These are phyloP conservation scores for Blastocystis sp. DNA, from an alignment of 352 stramenopile genomes.

Conservation along the genomic window DNA sequence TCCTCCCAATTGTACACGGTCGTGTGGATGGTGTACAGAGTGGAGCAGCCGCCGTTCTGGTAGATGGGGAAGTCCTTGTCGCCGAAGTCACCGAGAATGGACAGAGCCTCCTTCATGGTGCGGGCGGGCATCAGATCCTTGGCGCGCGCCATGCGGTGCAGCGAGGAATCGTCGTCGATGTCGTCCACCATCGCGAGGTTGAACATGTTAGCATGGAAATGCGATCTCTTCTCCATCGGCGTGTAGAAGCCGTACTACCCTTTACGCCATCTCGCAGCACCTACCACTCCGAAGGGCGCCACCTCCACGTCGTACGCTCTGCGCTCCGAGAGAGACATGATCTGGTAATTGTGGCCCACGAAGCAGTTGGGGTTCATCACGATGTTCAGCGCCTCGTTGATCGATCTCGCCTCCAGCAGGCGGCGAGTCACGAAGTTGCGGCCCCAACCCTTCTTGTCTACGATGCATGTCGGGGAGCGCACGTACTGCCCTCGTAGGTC, in stretches of 20 bases:
- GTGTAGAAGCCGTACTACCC: conserved; percentile 46
- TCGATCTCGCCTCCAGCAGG: conserved; percentile 45
- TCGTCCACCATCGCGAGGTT: conserved; percentile 59
- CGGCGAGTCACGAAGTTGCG: conserved; percentile 59
- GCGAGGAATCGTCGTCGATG: conserved; percentile 40
- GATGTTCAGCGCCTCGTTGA: conserved; percentile 35
- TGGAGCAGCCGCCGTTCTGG: conserved; percentile 56
- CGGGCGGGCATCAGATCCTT: conserved; percentile 51
- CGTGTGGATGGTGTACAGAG: conserved; percentile 60
- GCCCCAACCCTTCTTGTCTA: conserved; percentile 57
- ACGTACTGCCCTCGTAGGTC: neutral
- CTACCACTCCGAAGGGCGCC: conserved; percentile 51
- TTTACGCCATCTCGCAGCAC: neutral
- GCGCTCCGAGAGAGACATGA: conserved; percentile 42
- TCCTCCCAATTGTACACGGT: conserved; percentile 35
- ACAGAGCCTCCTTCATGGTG: conserved; percentile 12
- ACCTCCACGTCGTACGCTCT: conserved; percentile 56
- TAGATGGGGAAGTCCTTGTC: conserved; percentile 66
- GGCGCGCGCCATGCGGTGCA: conserved; percentile 31
- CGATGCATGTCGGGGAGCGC: neutral
- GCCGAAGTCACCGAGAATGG: conserved; percentile 46
- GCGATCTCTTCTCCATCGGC: conserved; percentile 30
- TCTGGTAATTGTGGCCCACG: conserved; percentile 66
- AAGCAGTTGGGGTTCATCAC: conserved; percentile 58
- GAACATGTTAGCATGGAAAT: conserved; percentile 69